Base-by-base conservation (phyloP, 352 stramenopile species). In the Globisporangium apiculatum region DNA sequence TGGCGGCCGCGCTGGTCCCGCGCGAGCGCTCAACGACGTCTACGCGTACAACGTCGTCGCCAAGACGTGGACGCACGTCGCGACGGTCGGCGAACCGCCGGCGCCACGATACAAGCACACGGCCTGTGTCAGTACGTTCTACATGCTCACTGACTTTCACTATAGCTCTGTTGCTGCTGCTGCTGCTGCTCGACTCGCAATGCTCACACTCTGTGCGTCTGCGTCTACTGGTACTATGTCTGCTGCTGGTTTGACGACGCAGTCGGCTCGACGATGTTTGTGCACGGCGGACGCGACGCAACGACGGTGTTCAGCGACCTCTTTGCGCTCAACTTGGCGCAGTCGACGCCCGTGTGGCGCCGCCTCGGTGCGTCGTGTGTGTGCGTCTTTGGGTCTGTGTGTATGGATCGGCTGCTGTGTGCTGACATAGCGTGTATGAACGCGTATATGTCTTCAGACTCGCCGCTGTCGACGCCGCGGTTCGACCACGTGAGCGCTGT, bases 91-190 rank as follows among this genome's bases (percentile, higher is more conserved):
- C 41, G 69, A 72, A 1, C 36, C 52, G 0, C 81, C 85, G 5
- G 78, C 67, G 9, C 71, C 85, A 3, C 77, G 85, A 31, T 95
- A 82, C 76, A 91, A 91, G 51, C 85, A 95, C 69, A 76, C 75
- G 4, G 68, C 65, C 38, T 80, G 71, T 52, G 67, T 76, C 10
- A 78, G 82, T 91, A 73, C 36, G 51, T 11, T 4, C 31, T 10
- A 15, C 6, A 15, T 1, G n/a, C n/a, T 48, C 7, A 3, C 37
- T 8, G 36, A n/a, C 18, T 31, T 48, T 37, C 11, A 11, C 24
- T 53, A 14, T 42, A 3, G 48, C 12, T 11, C 48, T 53, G 8
- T n/a, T 54, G 36, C 36, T 53, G 7, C 31, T 7, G 12, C 9
- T 41, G 3, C 18, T 24, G 18, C 18, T 24, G 18, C 18, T 24